phyloP scores from a whole-genome alignment of 495 filamentous ascomycete genomes.

The Xylaria telfairii region DNA sequence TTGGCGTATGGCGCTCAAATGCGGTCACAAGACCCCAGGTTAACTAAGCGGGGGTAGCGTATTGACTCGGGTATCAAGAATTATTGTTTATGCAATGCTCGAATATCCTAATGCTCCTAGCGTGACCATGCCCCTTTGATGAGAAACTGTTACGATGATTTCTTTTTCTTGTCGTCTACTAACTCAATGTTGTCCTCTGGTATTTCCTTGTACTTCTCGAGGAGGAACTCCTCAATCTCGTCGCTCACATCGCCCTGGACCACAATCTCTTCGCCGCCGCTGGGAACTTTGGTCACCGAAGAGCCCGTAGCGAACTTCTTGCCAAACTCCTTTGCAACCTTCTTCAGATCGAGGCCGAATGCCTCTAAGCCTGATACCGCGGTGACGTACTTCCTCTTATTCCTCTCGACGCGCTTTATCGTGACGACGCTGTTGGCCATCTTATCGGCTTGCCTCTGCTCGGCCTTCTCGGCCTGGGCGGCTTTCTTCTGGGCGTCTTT shows the following conservation, averaged over 20 bases:
- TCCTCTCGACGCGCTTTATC: slow-evolving; percentile 96
- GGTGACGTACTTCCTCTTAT: slow-evolving; percentile 96
- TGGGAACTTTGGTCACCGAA: slow-evolving; percentile 86
- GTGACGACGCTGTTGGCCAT: slow-evolving; percentile 80
- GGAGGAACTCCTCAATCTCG: slow-evolving; percentile 88
- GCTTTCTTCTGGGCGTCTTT: slow-evolving; percentile 96
- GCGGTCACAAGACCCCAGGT: background rate
- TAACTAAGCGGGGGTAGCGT: slow-evolving; percentile 3
- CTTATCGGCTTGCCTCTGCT: slow-evolving; percentile 77
- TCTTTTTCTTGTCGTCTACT: slow-evolving; percentile 94
- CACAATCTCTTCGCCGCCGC: slow-evolving; percentile 92
- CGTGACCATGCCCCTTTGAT: slow-evolving; percentile 17
- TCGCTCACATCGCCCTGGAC: slow-evolving; percentile 97
- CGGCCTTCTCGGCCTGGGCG: slow-evolving; percentile 84
- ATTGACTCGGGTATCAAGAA: slow-evolving; percentile 20
- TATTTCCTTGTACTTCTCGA: slow-evolving; percentile 82
- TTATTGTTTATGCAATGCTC: slow-evolving; percentile 19
- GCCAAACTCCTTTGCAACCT: slow-evolving; percentile 85
- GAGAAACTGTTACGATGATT: slow-evolving; percentile 48
- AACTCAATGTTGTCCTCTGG: slow-evolving; percentile 94
- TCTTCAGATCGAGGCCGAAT: slow-evolving; percentile 91
- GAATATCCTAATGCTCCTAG: slow-evolving; percentile 17
- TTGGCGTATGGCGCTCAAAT: slow-evolving; percentile 23
- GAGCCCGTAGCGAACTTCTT: slow-evolving; percentile 94
- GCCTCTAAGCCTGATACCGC: slow-evolving; percentile 87